Percentiles rank a stretch among this genome's conserved stretches.
These are phyloP conservation scores for Priceomyces carsonii DNA, from an alignment of 805 yeast genomes.

Conservation along the genomic window DNA sequence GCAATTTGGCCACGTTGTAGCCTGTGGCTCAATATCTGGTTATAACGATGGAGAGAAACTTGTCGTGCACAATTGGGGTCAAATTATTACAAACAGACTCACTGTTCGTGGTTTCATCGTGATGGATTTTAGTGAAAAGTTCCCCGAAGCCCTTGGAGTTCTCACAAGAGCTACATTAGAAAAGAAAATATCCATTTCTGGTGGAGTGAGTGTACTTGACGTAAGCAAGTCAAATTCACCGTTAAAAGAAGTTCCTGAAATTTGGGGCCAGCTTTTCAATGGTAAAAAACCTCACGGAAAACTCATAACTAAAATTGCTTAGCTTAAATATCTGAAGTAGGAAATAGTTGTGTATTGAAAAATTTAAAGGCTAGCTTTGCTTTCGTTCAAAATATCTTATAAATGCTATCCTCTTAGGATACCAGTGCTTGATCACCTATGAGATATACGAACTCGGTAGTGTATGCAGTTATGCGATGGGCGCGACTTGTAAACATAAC, in stretches of 20 bases:
- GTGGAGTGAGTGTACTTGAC: constrained; percentile 40
- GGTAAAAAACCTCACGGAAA: constrained; percentile 51
- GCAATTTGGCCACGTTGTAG: constrained; percentile 46
- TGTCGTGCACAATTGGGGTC: constrained; percentile 40
- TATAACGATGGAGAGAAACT: constrained; percentile 46
- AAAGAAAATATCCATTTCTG: constrained; percentile 42
- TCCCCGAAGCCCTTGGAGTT: constrained; percentile 12
- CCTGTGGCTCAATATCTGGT: constrained; percentile 66
- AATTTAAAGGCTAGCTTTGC: too few relatives aligned
- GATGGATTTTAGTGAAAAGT: constrained; percentile 21
- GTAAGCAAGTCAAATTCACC: constrained; percentile 31
- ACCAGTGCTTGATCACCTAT: too few relatives aligned
- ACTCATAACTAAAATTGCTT: constrained; percentile 45
- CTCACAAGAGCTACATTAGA: constrained; percentile 29
- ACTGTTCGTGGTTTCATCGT: constrained; percentile 55
- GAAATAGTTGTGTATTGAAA: too few relatives aligned
- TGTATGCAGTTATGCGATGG: too few relatives aligned
- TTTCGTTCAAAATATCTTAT: too few relatives aligned
- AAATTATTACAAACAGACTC: constrained; percentile 52
- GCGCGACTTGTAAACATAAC: too few relatives aligned
- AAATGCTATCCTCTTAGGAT: too few relatives aligned
- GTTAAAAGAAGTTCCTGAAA: constrained; percentile 44
- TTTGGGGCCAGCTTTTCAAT: constrained; percentile 49
- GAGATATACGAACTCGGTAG: too few relatives aligned
- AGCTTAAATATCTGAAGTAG: neutral